Evolutionary conservation across 2,329 filamentous ascomycete species (phyloP), one percentile per base, ranked within the genome.

Genomic region (Capronia americana): DNA sequence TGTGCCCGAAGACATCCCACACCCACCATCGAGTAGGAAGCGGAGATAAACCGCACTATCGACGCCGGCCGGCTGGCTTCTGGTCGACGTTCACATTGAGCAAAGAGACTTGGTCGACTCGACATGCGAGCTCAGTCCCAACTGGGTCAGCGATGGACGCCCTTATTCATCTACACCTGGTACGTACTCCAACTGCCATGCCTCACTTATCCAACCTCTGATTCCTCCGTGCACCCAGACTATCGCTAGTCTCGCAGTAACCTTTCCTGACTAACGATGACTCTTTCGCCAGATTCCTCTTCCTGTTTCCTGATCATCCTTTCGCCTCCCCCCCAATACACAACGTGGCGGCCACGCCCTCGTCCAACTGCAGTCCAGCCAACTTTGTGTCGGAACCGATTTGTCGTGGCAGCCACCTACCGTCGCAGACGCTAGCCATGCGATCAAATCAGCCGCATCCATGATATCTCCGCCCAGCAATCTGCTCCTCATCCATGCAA

Each of bases 161-260:
- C 34, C 34, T 12, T 38, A 38, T 17, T 41, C 12, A 17, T 14
- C 14, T 17, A 17, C 34, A 17, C 38, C 2, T 17, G 38, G 8
- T n/a, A 44, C 17, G 14, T 26, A 4, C 48, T 12, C 20, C 24
- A 4, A 24, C 24, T 8, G 23, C 48, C 48, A 51, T 28, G 20
- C 20, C 10, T 10, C 10, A 3, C 20, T 51, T 51, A 44, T 26
- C 48, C 11, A 51, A 51, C 14, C 17, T 32, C 44, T 48, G 38
- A 58, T 30, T 58, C 56, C 32, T 50, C 46, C 41, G 41, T 30
- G 57, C 44, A 20, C 34, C 41, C 14, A 34, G 46, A 41, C 57
- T 50, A 59, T 30, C n/a, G 26, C 38, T 59, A 59, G 57, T 51
- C 57, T 34, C 46, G 57, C 57, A 59, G 57, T 24, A 59, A 59